Evolutionary conservation across 75 land plant species (phyloP), one percentile per base, ranked within the genome.

Genomic region (Larix kaempferi): DNA sequence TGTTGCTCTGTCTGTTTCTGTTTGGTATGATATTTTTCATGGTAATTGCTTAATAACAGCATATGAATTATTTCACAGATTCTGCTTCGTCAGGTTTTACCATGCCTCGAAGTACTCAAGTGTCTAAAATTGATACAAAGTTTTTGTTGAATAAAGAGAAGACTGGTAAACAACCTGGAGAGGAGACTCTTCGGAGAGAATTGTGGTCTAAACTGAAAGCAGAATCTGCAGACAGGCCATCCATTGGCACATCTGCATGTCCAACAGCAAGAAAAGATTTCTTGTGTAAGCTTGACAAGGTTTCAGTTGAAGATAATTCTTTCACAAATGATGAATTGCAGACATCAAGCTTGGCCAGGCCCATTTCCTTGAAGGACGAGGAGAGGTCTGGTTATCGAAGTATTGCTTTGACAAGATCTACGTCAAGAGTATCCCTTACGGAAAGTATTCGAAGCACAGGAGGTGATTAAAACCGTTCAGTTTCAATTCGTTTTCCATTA

Each of bases 141-240:
- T 41, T n/a, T 69, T 54, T 19, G 39, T 23, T 21, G 41, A 41
- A n/a, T 69, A 39, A n/a, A 41, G 73, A 78, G 49, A 76, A 61
- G 14, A 74, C 49, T 15, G 84, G 85, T 58, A 88, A 84, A 57
- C 83, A 12, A 27, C 87, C 92, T 26, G 95, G 95, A 21, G 95
- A 93, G 81, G 84, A 75, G 35, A 93, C 95, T 25, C 78, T 93
- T 16, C 91, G 89, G 82, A 90, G 81, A 58, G 95, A 93, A 76
- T 71, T 93, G 14, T 93, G 95, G 95, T 80, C 85, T 33, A 88
- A 76, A 69, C 87, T 93, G 71, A 89, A 90, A 78, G 91, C 91
- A 15, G 88, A 80, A 12, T 85, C 92, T 10, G 75, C 79, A 21
- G 44, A 73, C 74, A 74, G 56, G 0, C 19, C 81, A 57, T 44